Percentiles rank a stretch among this genome's conserved stretches.
These are phyloP conservation scores for Saccharomycopsis vini DNA, from an alignment of 805 yeast genomes.

Conservation along the genomic window DNA sequence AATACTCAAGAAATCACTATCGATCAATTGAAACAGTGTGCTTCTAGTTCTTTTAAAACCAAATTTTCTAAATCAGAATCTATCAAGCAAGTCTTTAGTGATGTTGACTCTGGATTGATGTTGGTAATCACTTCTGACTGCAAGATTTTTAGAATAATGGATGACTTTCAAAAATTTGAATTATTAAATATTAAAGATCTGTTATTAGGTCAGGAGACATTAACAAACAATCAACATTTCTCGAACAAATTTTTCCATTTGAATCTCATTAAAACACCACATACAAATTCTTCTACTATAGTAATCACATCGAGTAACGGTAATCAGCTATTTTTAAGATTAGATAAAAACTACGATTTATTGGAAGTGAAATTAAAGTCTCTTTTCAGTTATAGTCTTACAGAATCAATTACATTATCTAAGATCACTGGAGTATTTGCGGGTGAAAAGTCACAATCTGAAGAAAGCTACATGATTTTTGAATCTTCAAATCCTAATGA, in stretches of 20 bases:
- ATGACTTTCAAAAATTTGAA: neutral
- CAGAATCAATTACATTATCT: neutral
- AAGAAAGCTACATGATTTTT: slow-evolving; percentile 27
- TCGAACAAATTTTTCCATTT: slow-evolving; percentile 33
- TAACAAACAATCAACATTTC: neutral
- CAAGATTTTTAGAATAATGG: slow-evolving; percentile 30
- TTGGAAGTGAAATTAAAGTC: neutral
- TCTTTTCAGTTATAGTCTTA: neutral
- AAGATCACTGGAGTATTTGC: neutral
- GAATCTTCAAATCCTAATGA: slow-evolving; percentile 66
- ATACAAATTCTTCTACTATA: slow-evolving; percentile 25
- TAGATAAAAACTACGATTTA: neutral
- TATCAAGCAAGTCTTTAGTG: slow-evolving; percentile 50
- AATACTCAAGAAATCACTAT: neutral
- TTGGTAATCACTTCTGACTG: slow-evolving; percentile 56
- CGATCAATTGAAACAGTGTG: neutral
- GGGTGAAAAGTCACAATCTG: neutral
- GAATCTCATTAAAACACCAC: slow-evolving; percentile 32
- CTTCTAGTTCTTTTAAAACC: neutral
- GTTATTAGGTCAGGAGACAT: neutral
- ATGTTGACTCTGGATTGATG: slow-evolving; percentile 30
- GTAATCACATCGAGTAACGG: slow-evolving; percentile 34
- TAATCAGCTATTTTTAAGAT: slow-evolving; percentile 31
- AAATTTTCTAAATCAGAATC: slow-evolving; percentile 39
- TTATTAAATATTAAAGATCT: neutral